Conservation (phyloP, 768 basidiomycete genomes). For the Phallus indusiatus region DNA sequence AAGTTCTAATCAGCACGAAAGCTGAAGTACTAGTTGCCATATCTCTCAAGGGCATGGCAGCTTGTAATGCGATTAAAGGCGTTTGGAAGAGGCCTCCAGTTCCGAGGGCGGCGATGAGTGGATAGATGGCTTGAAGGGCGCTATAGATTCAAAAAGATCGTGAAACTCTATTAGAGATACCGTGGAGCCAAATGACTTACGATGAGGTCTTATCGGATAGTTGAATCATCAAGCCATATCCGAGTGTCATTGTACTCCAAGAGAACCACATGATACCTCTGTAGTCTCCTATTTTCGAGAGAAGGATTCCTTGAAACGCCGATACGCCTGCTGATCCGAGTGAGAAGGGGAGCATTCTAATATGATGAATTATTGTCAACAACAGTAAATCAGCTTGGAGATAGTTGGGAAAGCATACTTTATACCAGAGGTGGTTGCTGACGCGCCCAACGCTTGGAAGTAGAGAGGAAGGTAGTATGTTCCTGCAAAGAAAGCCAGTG, state of each 20-base stretch:
- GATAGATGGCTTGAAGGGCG: constrained; percentile 54
- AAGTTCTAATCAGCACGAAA: constrained; percentile 60
- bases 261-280: constrained; percentile 53
- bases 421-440: constrained; percentile 61
- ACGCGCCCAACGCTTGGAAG: constrained; percentile 69
- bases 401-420: constrained; percentile 30
- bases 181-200: constrained; percentile 22
- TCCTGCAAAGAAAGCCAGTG: constrained; percentile 26
- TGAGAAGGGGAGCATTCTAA: constrained; percentile 68
- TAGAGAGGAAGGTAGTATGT: constrained; percentile 69
- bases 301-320: constrained; percentile 43
- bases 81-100: constrained; percentile 58
- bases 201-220: constrained; percentile 46
- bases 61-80: constrained; percentile 68
- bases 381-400: neutral
- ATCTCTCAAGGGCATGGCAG: constrained; percentile 79
- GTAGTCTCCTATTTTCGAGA: constrained; percentile 51
- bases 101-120: constrained; percentile 57
- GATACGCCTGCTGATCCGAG: constrained; percentile 48
- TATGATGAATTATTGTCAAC: neutral
- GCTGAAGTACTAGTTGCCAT: constrained; percentile 76
- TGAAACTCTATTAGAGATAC: neutral
- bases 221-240: constrained; percentile 65
- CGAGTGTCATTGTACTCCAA: constrained; percentile 45
- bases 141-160: constrained; percentile 23